Conservation (phyloP, 2,329 filamentous ascomycete species). For the Alternaria rosae region DNA sequence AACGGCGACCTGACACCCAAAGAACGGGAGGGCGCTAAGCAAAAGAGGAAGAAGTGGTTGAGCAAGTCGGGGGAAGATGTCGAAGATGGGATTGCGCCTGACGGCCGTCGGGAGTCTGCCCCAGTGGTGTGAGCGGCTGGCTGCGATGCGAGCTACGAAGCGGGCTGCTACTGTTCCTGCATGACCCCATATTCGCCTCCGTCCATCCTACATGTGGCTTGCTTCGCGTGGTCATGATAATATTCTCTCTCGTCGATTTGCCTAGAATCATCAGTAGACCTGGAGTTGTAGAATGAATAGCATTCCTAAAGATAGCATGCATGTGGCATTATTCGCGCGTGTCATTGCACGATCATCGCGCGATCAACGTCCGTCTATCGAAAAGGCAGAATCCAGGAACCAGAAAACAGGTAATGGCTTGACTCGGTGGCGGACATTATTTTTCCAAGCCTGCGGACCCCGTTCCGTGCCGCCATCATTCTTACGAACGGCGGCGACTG, state of each 20-base stretch:
- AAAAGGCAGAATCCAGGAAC: constrained; percentile 13
- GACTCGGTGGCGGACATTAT: background rate
- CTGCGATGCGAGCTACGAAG: background rate
- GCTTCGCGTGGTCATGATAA: constrained; percentile 7
- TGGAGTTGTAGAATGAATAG: background rate
- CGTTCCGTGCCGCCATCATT: constrained; percentile 16
- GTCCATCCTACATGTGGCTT: background rate
- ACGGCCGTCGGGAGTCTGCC: constrained; percentile 30
- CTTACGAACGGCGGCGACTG: constrained; percentile 13
- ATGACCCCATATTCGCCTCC: constrained; percentile 4
- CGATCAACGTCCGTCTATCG: constrained; percentile 11
- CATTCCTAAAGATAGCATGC: background rate
- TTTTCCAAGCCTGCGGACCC: constrained; percentile 3
- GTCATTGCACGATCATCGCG: constrained; percentile 17
- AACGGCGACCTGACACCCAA: constrained; percentile 27
- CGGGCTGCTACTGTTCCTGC: constrained; percentile 20
- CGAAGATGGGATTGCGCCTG: constrained; percentile 47
- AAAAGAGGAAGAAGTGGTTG: constrained; percentile 38
- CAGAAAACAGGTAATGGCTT: constrained; percentile 20
- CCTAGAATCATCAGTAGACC: background rate
- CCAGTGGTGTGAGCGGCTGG: constrained; percentile 13
- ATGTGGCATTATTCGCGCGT: background rate
- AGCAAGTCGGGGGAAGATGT: constrained; percentile 45
- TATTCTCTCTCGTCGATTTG: constrained; percentile 11
- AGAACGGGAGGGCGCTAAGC: constrained; percentile 28